Evolutionary conservation across 2,329 filamentous ascomycete genomes (phyloP).

Genomic region (Mycogone perniciosa): DNA sequence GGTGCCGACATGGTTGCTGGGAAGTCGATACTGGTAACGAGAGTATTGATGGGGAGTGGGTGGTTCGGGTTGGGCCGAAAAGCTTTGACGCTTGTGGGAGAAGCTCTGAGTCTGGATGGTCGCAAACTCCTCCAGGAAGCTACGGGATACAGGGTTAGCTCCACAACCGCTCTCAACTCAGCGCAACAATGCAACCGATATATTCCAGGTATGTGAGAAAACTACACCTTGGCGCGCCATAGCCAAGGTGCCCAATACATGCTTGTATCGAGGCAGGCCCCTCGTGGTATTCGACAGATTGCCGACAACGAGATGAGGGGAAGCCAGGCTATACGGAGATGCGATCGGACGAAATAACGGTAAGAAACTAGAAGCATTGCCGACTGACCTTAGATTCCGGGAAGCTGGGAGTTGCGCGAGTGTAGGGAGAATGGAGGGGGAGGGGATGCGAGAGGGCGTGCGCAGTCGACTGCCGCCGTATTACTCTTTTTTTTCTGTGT

Average conservation of each 20-base stretch:
- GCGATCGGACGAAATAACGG: background rate
- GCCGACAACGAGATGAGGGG: too few relatives aligned
- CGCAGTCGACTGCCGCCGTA: slow-evolving; percentile 16
- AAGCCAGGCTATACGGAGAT: background rate
- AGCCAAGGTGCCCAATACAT: background rate
- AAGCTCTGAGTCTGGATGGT: background rate
- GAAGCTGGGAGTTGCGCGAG: slow-evolving; percentile 1
- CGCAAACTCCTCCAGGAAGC: background rate
- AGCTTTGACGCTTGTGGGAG: background rate
- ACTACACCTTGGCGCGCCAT: background rate
- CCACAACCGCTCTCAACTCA: background rate
- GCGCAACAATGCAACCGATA: background rate
- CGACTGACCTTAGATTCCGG: background rate
- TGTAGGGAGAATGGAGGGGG: slow-evolving; percentile 4
- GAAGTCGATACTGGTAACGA: slow-evolving; percentile 3
- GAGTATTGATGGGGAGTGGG: background rate
- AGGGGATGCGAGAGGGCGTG: slow-evolving; percentile 2
- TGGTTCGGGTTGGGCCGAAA: background rate
- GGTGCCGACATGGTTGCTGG: slow-evolving; percentile 51
- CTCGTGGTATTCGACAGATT: too few relatives aligned
- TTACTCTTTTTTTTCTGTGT: slow-evolving; percentile 23
- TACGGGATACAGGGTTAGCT: background rate
- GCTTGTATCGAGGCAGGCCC: too few relatives aligned
- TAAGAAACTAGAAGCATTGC: background rate
- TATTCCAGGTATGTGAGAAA: too few relatives aligned